phyloP scores from a whole-genome alignment of 106 monocot genomes.

The Apostasia ramifera region DNA sequence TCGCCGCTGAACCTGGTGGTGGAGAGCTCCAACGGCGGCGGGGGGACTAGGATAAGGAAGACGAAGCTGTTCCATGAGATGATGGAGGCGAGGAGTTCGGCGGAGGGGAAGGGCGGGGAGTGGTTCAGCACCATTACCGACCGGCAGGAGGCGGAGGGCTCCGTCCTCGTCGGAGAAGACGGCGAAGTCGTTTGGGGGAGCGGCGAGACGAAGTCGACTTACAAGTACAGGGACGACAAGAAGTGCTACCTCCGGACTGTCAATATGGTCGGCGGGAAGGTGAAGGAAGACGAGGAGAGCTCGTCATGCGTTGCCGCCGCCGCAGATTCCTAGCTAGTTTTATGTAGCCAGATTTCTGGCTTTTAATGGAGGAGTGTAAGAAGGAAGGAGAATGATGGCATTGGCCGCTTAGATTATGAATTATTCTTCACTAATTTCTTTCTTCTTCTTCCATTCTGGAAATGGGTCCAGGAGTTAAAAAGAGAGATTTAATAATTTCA shows the following conservation, averaged over 20 bases:
- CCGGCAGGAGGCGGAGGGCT: slow-evolving; percentile 28
- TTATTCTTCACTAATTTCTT: no score
- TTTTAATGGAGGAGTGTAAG: no score
- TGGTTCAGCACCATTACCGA: slow-evolving; percentile 15
- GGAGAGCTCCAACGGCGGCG: slow-evolving; percentile 14
- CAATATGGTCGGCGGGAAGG: slow-evolving; percentile 12
- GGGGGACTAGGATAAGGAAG: slow-evolving; percentile 2
- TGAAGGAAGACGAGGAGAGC: slow-evolving; percentile 14
- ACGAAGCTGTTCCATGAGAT: slow-evolving; percentile 32
- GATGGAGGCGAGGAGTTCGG: slow-evolving; percentile 9
- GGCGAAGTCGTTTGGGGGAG: slow-evolving; percentile 19
- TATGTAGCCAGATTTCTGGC: no score
- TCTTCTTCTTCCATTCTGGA: no score
- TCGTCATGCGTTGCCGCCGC: slow-evolving; percentile 5
- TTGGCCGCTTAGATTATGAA: no score
- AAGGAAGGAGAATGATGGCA: no score
- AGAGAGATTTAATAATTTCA: no score
- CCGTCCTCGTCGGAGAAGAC: slow-evolving; percentile 19
- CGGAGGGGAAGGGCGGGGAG: slow-evolving; percentile 5
- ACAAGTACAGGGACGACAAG: slow-evolving; percentile 29
- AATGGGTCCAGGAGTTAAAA: no score
- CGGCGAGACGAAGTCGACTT: slow-evolving; percentile 23
- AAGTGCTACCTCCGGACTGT: slow-evolving; percentile 35
- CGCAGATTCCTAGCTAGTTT: not conserved
- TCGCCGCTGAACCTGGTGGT: slow-evolving; percentile 9